These are phyloP conservation scores for Agastache rugosa DNA, from an alignment of 257 asterid genomes.

Conservation along the genomic window DNA sequence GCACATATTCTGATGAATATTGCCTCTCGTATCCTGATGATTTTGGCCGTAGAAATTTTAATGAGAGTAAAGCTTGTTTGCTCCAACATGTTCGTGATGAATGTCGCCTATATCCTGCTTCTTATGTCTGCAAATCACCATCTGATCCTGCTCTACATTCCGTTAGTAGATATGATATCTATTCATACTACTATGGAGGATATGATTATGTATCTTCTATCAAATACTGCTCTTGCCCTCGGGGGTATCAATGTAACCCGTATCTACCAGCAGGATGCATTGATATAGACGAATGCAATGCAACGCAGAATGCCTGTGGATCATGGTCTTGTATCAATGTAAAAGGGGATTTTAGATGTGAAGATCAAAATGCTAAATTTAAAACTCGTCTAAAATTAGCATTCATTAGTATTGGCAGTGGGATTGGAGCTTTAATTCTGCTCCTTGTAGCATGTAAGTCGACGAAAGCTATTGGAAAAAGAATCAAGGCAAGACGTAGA, in stretches of 20 bases:
- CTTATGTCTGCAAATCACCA: too few species aligned
- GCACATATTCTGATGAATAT: background rate
- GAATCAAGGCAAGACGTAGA: slow-evolving; percentile 30
- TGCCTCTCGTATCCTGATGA: too few species aligned
- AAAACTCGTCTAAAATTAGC: background rate
- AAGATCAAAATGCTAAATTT: background rate
- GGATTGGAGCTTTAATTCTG: slow-evolving; percentile 15
- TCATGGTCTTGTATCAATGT: background rate
- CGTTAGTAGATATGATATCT: too few species aligned
- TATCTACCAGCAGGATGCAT: slow-evolving; percentile 36
- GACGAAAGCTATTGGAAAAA: slow-evolving; percentile 14
- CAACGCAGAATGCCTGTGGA: too few species aligned
- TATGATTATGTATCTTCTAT: too few species aligned
- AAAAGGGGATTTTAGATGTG: background rate
- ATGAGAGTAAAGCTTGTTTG: background rate
- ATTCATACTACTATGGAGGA: too few species aligned
- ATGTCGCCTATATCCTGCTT: too few species aligned
- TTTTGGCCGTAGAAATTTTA: too few species aligned
- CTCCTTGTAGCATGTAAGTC: slow-evolving; percentile 32
- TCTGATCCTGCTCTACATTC: too few species aligned
- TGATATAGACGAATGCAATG: background rate
- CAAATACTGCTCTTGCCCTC: background rate
- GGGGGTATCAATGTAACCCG: slow-evolving; percentile 40
- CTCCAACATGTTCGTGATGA: background rate
- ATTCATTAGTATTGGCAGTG: slow-evolving; percentile 25